Conservation (phyloP, 306 rosid species). For the Argentina anserina region DNA sequence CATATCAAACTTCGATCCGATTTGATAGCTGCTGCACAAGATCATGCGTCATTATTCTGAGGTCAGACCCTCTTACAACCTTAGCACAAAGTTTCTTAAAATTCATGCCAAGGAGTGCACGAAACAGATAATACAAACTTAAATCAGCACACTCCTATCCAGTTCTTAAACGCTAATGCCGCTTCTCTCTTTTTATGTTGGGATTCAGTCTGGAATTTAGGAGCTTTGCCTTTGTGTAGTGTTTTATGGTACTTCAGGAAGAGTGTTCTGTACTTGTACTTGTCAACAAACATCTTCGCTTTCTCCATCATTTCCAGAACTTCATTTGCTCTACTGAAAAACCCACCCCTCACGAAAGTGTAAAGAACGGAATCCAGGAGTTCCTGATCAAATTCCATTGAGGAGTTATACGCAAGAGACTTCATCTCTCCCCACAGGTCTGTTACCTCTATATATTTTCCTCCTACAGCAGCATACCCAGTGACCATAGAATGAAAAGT, state of each 20-base stretch:
- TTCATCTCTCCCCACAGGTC: conserved; percentile 11
- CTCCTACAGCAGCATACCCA: conserved; percentile 7
- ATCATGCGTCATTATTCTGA: not conserved
- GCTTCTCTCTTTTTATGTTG: not conserved
- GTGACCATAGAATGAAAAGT: conserved; percentile 11
- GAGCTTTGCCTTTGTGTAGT: conserved; percentile 1
- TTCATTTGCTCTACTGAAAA: conserved; percentile 1
- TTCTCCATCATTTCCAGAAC: not conserved
- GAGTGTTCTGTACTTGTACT: conserved; percentile 9
- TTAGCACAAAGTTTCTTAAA: not conserved
- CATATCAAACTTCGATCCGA: not conserved
- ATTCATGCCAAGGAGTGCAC: not conserved
- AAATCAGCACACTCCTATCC: not conserved
- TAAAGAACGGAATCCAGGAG: conserved; percentile 4
- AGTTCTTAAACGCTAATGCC: not conserved
- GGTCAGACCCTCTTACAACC: not conserved
- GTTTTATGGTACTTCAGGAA: conserved; percentile 4
- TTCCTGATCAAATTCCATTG: conserved; percentile 6
- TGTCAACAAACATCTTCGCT: not conserved
- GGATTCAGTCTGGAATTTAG: conserved; percentile 2
- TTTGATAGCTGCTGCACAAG: not conserved
- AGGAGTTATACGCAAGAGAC: not conserved
- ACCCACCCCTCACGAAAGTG: conserved; percentile 3
- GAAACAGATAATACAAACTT: not conserved
- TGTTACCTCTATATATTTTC: conserved; percentile 7